phyloP scores from a whole-genome alignment of 2,329 filamentous ascomycete species.

The Colletotrichum simmondsii region DNA sequence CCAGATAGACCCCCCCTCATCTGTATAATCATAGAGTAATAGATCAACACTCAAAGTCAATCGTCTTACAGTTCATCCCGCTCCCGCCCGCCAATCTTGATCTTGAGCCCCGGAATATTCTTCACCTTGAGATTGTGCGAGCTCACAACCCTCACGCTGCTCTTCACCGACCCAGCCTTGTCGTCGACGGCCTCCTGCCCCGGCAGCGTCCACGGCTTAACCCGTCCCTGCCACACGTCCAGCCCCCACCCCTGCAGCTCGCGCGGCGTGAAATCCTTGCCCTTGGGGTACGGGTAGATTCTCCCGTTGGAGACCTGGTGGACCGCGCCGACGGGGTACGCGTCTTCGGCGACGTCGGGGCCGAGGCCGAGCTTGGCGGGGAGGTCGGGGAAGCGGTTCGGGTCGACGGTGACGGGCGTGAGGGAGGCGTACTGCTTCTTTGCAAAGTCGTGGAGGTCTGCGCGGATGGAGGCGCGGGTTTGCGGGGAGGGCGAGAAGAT shows the following conservation, averaged over 20 bases:
- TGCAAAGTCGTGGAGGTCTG: conserved; percentile 44
- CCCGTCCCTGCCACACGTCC: conserved; percentile 49
- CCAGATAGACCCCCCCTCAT: conserved; percentile 9
- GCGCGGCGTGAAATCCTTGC: conserved; percentile 38
- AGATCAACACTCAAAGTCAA: not conserved
- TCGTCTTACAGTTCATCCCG: conserved; percentile 39
- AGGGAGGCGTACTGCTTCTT: conserved; percentile 46
- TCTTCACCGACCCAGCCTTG: conserved; percentile 30
- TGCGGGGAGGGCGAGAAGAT: conserved; percentile 45
- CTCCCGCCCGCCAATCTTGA: conserved; percentile 37
- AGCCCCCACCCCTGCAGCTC: conserved; percentile 48
- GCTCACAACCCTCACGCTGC: conserved; percentile 37
- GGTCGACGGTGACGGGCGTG: conserved; percentile 48
- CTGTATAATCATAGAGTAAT: conserved; percentile 21
- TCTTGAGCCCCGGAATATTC: conserved; percentile 41
- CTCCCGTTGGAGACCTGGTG: conserved; percentile 48
- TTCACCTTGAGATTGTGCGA: conserved; percentile 38
- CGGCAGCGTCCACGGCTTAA: conserved; percentile 47
- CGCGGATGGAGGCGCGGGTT: conserved; percentile 43
- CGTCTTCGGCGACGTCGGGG: conserved; percentile 35
- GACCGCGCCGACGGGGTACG: conserved; percentile 46
- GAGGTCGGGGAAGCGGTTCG: conserved; percentile 48
- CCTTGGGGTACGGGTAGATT: conserved; percentile 49
- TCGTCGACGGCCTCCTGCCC: conserved; percentile 40
- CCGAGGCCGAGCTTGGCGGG: conserved; percentile 47